phyloP scores from a whole-genome alignment of 1,284 basidiomycete species.

The Sanghuangporus sanghuang region DNA sequence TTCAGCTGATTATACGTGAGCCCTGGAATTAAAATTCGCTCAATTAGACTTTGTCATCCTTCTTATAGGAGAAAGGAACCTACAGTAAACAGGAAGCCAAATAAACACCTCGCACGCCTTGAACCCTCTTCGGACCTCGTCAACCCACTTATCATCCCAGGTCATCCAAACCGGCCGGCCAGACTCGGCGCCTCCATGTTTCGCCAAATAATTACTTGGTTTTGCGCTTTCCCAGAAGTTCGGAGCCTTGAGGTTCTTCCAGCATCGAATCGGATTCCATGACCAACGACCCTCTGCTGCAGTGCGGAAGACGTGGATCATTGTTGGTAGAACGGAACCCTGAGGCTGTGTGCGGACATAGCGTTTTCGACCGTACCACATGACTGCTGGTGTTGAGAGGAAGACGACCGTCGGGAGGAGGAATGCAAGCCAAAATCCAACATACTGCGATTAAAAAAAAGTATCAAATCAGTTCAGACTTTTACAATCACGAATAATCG shows the following conservation, averaged over 20 bases:
- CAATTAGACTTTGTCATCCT: neutral
- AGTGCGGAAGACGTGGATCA: conserved; percentile 44
- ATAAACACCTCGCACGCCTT: conserved; percentile 83
- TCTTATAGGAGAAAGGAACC: conserved; percentile 20
- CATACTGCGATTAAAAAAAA: conserved; percentile 36
- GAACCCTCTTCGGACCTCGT: conserved; percentile 77
- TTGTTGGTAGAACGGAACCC: conserved; percentile 67
- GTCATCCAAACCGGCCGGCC: conserved; percentile 62
- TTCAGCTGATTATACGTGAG: conserved; percentile 71
- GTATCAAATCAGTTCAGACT: neutral
- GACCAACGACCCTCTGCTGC: conserved; percentile 54
- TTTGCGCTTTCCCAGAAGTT: conserved; percentile 82
- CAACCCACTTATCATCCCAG: conserved; percentile 76
- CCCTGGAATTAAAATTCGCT: conserved; percentile 39
- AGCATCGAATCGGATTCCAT: conserved; percentile 46
- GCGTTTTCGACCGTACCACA: conserved; percentile 58
- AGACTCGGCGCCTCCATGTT: conserved; percentile 21
- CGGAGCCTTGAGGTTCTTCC: conserved; percentile 44
- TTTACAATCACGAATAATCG: neutral
- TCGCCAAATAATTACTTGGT: conserved; percentile 43
- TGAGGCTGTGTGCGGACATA: conserved; percentile 68
- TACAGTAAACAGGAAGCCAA: conserved; percentile 73
- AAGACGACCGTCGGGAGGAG: conserved; percentile 66
- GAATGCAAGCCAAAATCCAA: conserved; percentile 70
- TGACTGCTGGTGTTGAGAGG: conserved; percentile 65